These are phyloP conservation scores for Cutaneotrichosporon cavernicola DNA, from an alignment of 1,284 basidiomycete genomes.

Conservation along the genomic window DNA sequence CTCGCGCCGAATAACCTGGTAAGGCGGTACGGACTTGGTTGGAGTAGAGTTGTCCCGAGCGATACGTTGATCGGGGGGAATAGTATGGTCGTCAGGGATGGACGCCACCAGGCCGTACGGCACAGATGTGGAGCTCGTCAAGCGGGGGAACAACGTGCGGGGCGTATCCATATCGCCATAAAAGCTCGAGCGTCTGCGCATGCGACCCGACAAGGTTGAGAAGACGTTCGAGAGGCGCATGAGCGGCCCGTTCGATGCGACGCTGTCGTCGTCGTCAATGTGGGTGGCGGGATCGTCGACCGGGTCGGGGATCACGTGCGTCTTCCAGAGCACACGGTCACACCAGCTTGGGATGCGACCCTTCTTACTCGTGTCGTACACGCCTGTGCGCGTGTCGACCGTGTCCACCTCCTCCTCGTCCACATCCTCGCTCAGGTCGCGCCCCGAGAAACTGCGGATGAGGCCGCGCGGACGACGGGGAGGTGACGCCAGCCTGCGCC, in stretches of 20 bases:
- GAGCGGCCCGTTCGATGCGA: slow-evolving; percentile 15
- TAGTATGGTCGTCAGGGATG: neutral
- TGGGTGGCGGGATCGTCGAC: slow-evolving; percentile 18
- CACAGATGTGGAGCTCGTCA: neutral
- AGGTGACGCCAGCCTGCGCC: slow-evolving; percentile 2
- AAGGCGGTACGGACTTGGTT: neutral
- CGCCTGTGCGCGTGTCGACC: slow-evolving; percentile 49
- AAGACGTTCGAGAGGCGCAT: slow-evolving; percentile 39
- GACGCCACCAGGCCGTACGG: neutral
- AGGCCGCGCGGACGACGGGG: slow-evolving; percentile 12
- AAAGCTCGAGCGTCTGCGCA: slow-evolving; percentile 26
- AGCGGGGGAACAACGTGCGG: neutral
- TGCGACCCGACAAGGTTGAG: slow-evolving; percentile 36
- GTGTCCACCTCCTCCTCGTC: slow-evolving; percentile 33
- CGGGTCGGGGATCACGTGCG: slow-evolving; percentile 36
- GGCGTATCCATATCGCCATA: neutral
- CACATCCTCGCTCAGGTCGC: slow-evolving; percentile 12
- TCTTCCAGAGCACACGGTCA: slow-evolving; percentile 53
- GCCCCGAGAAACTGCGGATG: slow-evolving; percentile 39
- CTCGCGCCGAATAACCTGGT: neutral
- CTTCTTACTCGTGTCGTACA: slow-evolving; percentile 57
- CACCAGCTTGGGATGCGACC: slow-evolving; percentile 58
- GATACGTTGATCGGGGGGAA: neutral
- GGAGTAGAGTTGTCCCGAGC: neutral
- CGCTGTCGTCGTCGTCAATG: slow-evolving; percentile 13